phyloP scores from a whole-genome alignment of 192 early-diverging fungal species.

The Podila minutissima region DNA sequence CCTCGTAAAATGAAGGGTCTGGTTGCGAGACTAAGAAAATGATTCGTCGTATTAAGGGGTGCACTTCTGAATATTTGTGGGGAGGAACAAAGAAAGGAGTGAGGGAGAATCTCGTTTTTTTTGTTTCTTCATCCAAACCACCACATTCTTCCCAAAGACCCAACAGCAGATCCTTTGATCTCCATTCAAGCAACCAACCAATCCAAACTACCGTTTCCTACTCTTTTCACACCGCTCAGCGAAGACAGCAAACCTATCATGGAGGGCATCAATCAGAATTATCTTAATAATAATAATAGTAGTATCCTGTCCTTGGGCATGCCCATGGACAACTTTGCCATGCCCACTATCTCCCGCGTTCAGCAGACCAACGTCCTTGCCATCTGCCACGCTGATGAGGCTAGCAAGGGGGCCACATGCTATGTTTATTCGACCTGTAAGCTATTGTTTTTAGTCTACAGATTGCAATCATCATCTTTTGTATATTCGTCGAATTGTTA shows the following conservation, averaged over 20 bases:
- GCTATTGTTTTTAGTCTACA: background rate
- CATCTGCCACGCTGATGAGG: conserved; percentile 39
- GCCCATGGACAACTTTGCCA: conserved; percentile 44
- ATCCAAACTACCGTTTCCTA: conserved; percentile 11
- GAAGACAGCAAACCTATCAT: conserved; percentile 54
- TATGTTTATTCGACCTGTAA: conserved; percentile 54
- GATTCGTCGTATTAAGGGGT: too few species aligned
- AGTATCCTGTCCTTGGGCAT: conserved; percentile 24
- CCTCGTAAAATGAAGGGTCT: too few species aligned
- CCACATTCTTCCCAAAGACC: too few species aligned
- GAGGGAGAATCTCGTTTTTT: too few species aligned
- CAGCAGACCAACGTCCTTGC: conserved; percentile 36
- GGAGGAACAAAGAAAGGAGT: too few species aligned
- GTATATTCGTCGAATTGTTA: background rate
- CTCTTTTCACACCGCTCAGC: conserved; percentile 42
- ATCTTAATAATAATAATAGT: conserved; percentile 31
- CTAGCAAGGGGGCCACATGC: conserved; percentile 31
- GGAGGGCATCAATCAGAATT: conserved; percentile 50
- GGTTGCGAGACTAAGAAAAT: too few species aligned
- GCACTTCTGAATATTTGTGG: too few species aligned
- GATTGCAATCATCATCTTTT: background rate
- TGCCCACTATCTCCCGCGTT: conserved; percentile 3
- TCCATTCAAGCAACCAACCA: too few species aligned
- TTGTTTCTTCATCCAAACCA: too few species aligned
- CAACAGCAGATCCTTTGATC: too few species aligned